Base-by-base conservation (phyloP, 2,329 filamentous ascomycete species). In the Trichophyton schoenleinii region DNA sequence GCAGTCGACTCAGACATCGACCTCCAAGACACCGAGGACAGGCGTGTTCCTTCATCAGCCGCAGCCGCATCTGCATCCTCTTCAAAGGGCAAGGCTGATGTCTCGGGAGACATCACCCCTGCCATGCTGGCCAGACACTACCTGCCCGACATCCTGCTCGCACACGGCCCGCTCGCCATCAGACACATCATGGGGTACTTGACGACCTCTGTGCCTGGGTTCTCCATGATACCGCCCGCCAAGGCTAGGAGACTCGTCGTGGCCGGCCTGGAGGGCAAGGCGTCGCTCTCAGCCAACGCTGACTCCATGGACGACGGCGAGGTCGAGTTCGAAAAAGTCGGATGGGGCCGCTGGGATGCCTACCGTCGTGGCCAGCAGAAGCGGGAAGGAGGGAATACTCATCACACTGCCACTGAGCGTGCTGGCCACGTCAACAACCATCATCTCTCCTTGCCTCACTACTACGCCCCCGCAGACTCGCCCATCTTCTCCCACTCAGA, bases 321-420 rank as follows among this genome's bases (percentile, higher is more conserved):
- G 60, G 72, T 78, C 63, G 66, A 78, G 60, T 97, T 95, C 71
- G 88, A 95, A 74, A 97, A 97, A 80, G 90, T 96, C 63, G 92
- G 92, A 70, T 97, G 92, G 92, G 94, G 94, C 63, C 85, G 91
- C 66, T 99, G 92, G 92, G 88, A 95, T 74, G 94, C 91, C 64
- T 85, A 85, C 71, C 81, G 84, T 71, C 84, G 84, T 68, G 88
- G 86, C 60, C 83, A 88, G 64, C 77, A 81, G 77, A 68, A 60
- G 34, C 34, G 34, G 41, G 41, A 44, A 7, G 38, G 38, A 13
- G 41, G n/a, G 4, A 18, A n/a, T 13, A 1, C 2, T 44, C 34
- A 38, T 38, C 34, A 38, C 34, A 44, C 41, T 44, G 41, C 41
- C 64, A 73, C 46, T 81, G 80, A 61, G 79, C 81, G 36, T 78